Evolutionary conservation across 352 stramenopile genomes (phyloP).

Genomic region (Phytopythium ostracodes): DNA sequence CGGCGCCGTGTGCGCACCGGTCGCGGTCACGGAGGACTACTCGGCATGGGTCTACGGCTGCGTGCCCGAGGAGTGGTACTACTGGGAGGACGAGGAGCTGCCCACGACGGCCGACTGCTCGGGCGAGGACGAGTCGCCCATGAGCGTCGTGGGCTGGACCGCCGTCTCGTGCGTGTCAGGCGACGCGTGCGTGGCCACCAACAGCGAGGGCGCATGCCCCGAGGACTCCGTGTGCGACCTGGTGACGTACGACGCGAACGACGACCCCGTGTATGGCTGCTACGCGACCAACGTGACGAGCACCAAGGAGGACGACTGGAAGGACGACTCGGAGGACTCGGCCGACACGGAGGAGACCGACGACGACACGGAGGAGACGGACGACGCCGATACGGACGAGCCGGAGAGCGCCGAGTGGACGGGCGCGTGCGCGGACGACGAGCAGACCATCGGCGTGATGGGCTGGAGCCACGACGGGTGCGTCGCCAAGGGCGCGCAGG

Average conservation of each 20-base stretch:
- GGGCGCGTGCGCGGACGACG: constrained; percentile 1
- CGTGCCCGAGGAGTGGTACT: background rate
- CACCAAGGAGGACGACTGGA: constrained; percentile 1
- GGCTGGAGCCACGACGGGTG: constrained; percentile 5
- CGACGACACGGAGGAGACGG: constrained; percentile 3
- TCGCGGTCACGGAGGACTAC: background rate
- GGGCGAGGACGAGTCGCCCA: constrained; percentile 3
- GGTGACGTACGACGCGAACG: constrained; percentile 1
- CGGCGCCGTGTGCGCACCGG: constrained; percentile 2
- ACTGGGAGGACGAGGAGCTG: background rate
- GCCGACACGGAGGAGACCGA: constrained; percentile 2
- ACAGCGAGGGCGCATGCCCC: constrained; percentile 4
- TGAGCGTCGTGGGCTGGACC: constrained; percentile 8
- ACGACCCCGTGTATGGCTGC: constrained; percentile 6
- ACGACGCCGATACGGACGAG: background rate
- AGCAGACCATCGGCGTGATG: constrained; percentile 4
- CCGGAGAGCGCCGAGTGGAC: background rate
- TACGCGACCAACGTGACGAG: constrained; percentile 5
- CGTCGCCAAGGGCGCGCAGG: background rate
- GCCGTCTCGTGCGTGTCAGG: background rate
- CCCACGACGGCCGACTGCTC: background rate
- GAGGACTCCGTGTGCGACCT: constrained; percentile 2
- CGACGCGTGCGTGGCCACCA: constrained; percentile 5
- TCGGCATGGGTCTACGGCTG: constrained; percentile 1
- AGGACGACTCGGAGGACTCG: constrained; percentile 6